A percentile compares a stretch with the other conserved stretches of the same genome.
Evolutionary conservation across 2,329 filamentous ascomycete genomes (phyloP).

Genomic region (Microsporum ferrugineum): DNA sequence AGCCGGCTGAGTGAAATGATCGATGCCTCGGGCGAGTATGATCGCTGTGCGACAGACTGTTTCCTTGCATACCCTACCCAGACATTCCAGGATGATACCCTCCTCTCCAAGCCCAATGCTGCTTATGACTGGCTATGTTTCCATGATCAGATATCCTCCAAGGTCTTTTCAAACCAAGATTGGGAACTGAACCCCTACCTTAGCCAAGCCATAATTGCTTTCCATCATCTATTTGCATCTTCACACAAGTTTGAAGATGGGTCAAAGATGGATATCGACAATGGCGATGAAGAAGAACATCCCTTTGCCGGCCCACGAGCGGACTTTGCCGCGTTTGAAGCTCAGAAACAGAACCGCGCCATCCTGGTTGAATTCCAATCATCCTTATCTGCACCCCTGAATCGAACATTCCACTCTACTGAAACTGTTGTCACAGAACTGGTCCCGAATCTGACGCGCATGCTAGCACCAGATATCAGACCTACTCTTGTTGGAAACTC

Average conservation of each 20-base stretch:
- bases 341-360: slow-evolving; percentile 64
- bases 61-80: slow-evolving; percentile 77
- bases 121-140: slow-evolving; percentile 96
- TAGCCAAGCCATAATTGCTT: slow-evolving; percentile 73
- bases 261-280: slow-evolving; percentile 29
- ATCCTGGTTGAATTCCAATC: slow-evolving; percentile 63
- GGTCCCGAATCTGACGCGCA: slow-evolving; percentile 69
- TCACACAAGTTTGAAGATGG: slow-evolving; percentile 46
- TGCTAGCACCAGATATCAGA: slow-evolving; percentile 81
- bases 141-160: slow-evolving; percentile 69
- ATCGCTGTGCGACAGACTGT: slow-evolving; percentile 56
- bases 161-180: slow-evolving; percentile 71
- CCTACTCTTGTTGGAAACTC: slow-evolving; percentile 72
- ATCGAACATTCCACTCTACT: slow-evolving; percentile 65
- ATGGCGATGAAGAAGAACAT: slow-evolving; percentile 42
- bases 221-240: slow-evolving; percentile 81
- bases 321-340: slow-evolving; percentile 69
- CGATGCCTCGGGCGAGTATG: slow-evolving; percentile 51
- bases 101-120: slow-evolving; percentile 72
- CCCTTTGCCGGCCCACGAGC: slow-evolving; percentile 76
- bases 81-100: slow-evolving; percentile 85
- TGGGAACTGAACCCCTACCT: slow-evolving; percentile 89
- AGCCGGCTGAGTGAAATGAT: slow-evolving; percentile 49
- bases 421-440: slow-evolving; percentile 71
- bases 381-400: slow-evolving; percentile 58